Evolutionary conservation across 768 basidiomycete genomes (phyloP), one percentile per base, ranked within the genome.

Genomic region (Auricularia auricula-judae): DNA sequence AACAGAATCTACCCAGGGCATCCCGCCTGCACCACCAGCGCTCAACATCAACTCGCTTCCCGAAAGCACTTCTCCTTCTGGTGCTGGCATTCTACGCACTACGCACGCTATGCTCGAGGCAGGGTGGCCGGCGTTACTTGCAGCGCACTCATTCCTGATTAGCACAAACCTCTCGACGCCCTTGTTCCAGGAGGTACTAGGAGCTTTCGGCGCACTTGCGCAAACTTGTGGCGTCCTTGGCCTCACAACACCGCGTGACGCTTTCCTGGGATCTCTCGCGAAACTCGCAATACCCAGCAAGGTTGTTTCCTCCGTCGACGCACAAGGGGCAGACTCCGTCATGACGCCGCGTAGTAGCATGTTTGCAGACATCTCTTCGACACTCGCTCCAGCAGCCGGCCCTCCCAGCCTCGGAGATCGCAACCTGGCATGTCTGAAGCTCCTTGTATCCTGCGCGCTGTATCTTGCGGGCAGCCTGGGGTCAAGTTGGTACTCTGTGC

Each of bases 121-220:
- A 58, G 88, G 88, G 0, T 99, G 95, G 95, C 96, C 96, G 0
- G 91, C 93, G 1, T 79, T 98, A 1, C 84, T 98, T 10, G 93
- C 95, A 0, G 88, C 93, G 0, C 79, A 96, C 1, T 93, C 93
- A 0, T 96, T 93, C 75, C 81, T 93, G 70, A 87, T 98, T 66
- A 83, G 86, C 3, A 96, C 94, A 10, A 93, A 93, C 70, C 84
- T 99, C 16, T 93, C 93, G 0, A 93, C 96, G 69, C 87, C 91
- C 59, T 84, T 98, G 2, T 98, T 98, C 72, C 86, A 87, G 10
- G 93, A 95, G 58, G 87, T 91, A 4, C 80, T 97, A 3, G 81
- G 84, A 2, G 87, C 89, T 66, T 85, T 91, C 66, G 90, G 95
- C 69, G 84, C 87, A 5, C 83, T 98, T 76, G 88, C 91, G 2